These are phyloP conservation scores for Aureobasidium sp. DNA, from an alignment of 2,329 filamentous ascomycete species.

Conservation along the genomic window DNA sequence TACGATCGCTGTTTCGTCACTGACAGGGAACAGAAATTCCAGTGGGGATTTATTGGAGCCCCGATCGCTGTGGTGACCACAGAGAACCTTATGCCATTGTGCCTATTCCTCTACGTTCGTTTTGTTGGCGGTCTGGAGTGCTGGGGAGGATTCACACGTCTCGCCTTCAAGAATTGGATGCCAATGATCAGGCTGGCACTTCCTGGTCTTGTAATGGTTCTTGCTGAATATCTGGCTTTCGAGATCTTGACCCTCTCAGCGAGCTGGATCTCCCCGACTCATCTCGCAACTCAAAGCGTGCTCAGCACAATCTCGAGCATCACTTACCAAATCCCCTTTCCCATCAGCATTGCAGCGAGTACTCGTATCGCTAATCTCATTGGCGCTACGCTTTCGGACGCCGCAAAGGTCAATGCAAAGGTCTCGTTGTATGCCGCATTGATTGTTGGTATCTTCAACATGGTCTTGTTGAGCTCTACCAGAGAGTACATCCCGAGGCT, in stretches of 20 bases:
- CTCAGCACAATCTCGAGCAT: constrained; percentile 42
- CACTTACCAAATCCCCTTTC: constrained; percentile 54
- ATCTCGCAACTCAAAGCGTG: constrained; percentile 81
- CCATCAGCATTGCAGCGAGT: constrained; percentile 77
- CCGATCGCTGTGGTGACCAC: constrained; percentile 68
- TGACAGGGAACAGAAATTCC: constrained; percentile 32
- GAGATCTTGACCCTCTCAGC: constrained; percentile 79
- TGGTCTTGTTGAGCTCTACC: constrained; percentile 29
- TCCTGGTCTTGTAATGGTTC: constrained; percentile 84
- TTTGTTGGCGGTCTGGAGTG: constrained; percentile 62
- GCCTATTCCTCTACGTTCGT: constrained; percentile 63
- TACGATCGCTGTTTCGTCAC: neutral
- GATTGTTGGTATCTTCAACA: constrained; percentile 69
- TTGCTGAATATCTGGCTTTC: constrained; percentile 86
- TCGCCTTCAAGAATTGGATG: constrained; percentile 63
- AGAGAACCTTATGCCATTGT: constrained; percentile 61
- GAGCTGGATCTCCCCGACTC: constrained; percentile 68
- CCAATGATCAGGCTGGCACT: constrained; percentile 81
- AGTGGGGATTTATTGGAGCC: constrained; percentile 66
- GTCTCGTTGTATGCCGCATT: constrained; percentile 62
- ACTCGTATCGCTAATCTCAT: constrained; percentile 88
- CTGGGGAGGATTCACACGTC: constrained; percentile 66
- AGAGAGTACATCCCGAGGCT: constrained; percentile 67
- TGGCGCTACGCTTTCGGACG: constrained; percentile 70
- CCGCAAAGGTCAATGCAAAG: constrained; percentile 68